These are phyloP conservation scores for Phlyctochytrium arcticum DNA, from an alignment of 192 early-diverging fungal genomes.

Conservation along the genomic window DNA sequence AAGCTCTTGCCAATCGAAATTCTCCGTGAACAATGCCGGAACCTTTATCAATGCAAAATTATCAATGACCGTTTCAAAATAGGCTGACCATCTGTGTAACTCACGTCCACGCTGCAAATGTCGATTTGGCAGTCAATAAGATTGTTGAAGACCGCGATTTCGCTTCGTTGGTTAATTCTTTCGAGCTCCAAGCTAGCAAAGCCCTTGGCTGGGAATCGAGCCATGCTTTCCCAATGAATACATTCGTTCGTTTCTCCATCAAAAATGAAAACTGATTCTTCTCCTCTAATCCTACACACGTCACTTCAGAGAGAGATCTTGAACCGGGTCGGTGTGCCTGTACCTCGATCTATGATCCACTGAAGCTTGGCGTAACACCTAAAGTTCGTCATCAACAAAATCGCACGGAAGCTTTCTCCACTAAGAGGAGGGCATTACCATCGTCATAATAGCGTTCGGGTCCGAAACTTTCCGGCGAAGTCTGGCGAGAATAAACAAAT, in stretches of 20 bases:
- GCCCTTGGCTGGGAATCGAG: slow-evolving; percentile 53
- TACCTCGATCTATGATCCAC: slow-evolving; percentile 44
- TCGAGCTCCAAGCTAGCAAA: slow-evolving; percentile 58
- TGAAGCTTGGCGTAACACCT: slow-evolving; percentile 64
- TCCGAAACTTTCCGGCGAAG: slow-evolving; percentile 66
- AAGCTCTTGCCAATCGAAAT: slow-evolving; percentile 95
- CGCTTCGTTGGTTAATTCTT: slow-evolving; percentile 44
- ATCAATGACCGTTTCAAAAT: background rate
- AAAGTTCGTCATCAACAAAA: too few relatives aligned
- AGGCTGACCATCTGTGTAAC: background rate
- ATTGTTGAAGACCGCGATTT: slow-evolving; percentile 83
- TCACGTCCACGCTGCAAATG: slow-evolving; percentile 85
- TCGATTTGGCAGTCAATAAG: slow-evolving; percentile 90
- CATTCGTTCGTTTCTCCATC: slow-evolving; percentile 74
- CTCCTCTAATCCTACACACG: slow-evolving; percentile 48
- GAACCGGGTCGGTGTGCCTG: background rate
- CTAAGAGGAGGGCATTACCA: too few relatives aligned
- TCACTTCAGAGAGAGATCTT: background rate
- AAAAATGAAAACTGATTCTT: slow-evolving; percentile 81
- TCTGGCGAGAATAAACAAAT: too few relatives aligned
- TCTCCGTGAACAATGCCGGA: slow-evolving; percentile 88
- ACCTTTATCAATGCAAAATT: slow-evolving; percentile 41
- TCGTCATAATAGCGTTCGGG: slow-evolving; percentile 89
- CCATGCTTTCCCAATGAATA: slow-evolving; percentile 69
- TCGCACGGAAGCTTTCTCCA: too few relatives aligned